Evolutionary conservation across 2,329 filamentous ascomycete genomes (phyloP).

Genomic region (Neofusicoccum laricinum): DNA sequence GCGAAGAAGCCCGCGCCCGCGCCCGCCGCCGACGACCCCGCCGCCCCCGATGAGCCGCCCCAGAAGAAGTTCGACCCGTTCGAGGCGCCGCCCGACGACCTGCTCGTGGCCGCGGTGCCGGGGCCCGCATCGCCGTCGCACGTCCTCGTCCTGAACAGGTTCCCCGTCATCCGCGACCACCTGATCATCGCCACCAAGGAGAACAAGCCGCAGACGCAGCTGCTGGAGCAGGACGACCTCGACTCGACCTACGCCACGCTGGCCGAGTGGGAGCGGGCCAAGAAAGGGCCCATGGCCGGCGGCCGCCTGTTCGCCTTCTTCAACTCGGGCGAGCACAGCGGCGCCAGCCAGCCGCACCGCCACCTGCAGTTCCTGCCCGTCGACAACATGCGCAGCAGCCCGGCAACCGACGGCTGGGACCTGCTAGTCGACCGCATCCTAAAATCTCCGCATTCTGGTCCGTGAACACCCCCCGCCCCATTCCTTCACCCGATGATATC

Average conservation of each 20-base stretch:
- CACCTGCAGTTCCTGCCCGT: conserved; percentile 71
- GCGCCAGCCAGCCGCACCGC: conserved; percentile 68
- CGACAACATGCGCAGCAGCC: conserved; percentile 56
- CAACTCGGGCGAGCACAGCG: conserved; percentile 67
- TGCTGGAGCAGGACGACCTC: conserved; percentile 61
- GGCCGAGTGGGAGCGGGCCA: conserved; percentile 48
- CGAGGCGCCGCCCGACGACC: conserved; percentile 53
- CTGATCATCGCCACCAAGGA: conserved; percentile 68
- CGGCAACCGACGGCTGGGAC: conserved; percentile 41
- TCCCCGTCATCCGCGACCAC: conserved; percentile 67
- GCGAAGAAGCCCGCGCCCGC: conserved; percentile 58
- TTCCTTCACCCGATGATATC: too few species aligned
- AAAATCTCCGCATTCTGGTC: conserved; percentile 12
- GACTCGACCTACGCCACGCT: conserved; percentile 62
- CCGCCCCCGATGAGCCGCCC: conserved; percentile 1
- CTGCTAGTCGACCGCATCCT: conserved; percentile 48
- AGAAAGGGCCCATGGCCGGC: conserved; percentile 21
- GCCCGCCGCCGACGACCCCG: conserved; percentile 8
- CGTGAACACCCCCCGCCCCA: background rate
- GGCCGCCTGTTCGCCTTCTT: conserved; percentile 63
- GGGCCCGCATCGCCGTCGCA: conserved; percentile 47
- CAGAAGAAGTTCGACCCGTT: conserved; percentile 57
- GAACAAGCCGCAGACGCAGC: conserved; percentile 62
- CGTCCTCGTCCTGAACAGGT: conserved; percentile 71
- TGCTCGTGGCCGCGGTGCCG: conserved; percentile 54